Conservation (phyloP, 345 rosid genomes). For the Eucalyptus paniculata region DNA sequence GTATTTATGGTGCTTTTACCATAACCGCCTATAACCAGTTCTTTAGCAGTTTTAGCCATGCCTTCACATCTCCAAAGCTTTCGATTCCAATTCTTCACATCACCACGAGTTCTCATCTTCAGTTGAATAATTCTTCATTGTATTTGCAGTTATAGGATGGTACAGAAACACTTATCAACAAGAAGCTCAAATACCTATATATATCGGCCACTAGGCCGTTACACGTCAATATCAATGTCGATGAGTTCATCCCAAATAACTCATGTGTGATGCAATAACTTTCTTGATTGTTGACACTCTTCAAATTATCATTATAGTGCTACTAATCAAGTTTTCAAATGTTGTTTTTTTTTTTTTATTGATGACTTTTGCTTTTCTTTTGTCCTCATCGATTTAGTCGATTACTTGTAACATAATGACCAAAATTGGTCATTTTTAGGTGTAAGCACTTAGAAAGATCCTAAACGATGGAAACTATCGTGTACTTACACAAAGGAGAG, state of each 20-base stretch:
- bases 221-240: neutral
- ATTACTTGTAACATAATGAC: neutral
- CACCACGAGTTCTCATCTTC: neutral
- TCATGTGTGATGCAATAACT: neutral
- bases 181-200: neutral
- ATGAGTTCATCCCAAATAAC: too few species aligned
- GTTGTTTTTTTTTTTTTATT: too few species aligned
- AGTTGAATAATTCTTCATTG: neutral
- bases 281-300: too few species aligned
- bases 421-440: neutral
- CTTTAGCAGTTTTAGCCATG: neutral
- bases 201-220: neutral
- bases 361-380: neutral
- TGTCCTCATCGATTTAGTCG: neutral
- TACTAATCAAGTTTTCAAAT: too few species aligned
- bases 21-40: too few species aligned
- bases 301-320: neutral
- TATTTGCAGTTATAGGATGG: too few species aligned
- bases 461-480: neutral
- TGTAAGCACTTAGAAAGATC: neutral
- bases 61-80: neutral
- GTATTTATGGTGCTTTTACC: accelerated
- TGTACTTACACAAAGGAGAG: neutral
- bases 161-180: neutral
- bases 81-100: neutral